phyloP scores from a whole-genome alignment of 2,329 filamentous ascomycete genomes.

The Penicillium fuscoglaucum region DNA sequence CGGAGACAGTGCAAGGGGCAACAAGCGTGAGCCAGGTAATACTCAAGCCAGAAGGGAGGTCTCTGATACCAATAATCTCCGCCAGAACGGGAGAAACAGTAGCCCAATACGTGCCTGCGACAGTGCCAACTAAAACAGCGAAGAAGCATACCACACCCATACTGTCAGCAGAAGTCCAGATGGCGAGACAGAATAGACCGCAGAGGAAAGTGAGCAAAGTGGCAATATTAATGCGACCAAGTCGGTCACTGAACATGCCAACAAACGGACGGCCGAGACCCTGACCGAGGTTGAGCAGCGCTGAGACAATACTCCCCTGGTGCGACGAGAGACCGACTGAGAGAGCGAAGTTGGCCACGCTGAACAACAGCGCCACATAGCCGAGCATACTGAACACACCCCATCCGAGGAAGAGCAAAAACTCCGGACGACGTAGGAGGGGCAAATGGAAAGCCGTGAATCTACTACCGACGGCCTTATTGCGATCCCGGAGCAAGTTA shows the following conservation, averaged over 20 bases:
- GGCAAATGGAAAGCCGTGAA: conserved; percentile 55
- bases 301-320: conserved; percentile 63
- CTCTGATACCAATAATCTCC: conserved; percentile 61
- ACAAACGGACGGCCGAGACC: conserved; percentile 58
- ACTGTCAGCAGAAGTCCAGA: conserved; percentile 61
- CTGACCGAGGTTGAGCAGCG: conserved; percentile 64
- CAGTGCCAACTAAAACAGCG: conserved; percentile 57
- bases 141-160: conserved; percentile 62
- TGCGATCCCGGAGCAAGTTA: conserved; percentile 58
- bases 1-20: conserved; percentile 49
- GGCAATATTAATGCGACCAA: conserved; percentile 65
- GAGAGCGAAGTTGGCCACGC: conserved; percentile 61
- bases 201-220: conserved; percentile 55
- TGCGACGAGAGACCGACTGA: conserved; percentile 58
- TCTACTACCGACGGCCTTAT: conserved; percentile 55
- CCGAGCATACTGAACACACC: conserved; percentile 64
- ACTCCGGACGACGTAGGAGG: conserved; percentile 56
- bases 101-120: conserved; percentile 62
- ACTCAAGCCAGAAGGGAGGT: conserved; percentile 58
- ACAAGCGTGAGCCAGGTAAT: conserved; percentile 62
- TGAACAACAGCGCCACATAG: conserved; percentile 66
- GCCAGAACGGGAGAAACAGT: conserved; percentile 60
- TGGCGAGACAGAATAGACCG: conserved; percentile 58
- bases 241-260: conserved; percentile 61
- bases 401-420: conserved; percentile 59